These are phyloP conservation scores for Penicillium odoratum DNA, from an alignment of 495 filamentous ascomycete genomes.

Conservation along the genomic window DNA sequence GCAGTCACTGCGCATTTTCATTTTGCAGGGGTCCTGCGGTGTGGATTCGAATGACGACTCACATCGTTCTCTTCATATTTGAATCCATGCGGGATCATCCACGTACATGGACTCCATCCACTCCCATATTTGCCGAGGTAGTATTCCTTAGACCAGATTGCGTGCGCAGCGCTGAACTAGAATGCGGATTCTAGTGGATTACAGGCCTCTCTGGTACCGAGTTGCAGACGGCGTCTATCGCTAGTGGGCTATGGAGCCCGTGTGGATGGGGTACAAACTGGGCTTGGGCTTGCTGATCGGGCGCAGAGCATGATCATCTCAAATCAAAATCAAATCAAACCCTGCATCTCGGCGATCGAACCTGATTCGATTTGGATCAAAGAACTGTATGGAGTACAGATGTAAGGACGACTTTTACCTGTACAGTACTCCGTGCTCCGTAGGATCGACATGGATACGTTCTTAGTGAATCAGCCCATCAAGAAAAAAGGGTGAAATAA, in stretches of 20 bases:
- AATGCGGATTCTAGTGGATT: not conserved
- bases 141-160: not conserved
- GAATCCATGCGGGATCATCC: too few relatives aligned
- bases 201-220: not conserved
- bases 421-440: too few relatives aligned
- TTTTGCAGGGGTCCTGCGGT: constrained; percentile 12
- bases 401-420: too few relatives aligned
- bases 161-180: not conserved
- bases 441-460: constrained; percentile 7
- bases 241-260: constrained; percentile 18
- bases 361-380: not conserved
- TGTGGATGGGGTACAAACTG: constrained; percentile 18
- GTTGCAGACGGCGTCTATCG: constrained; percentile 31
- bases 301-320: not conserved
- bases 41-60: constrained; percentile 13
- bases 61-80: not conserved
- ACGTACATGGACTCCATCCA: too few relatives aligned
- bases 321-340: not conserved
- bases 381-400: not conserved
- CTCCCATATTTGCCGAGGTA: not conserved
- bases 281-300: not conserved
- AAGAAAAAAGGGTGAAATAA: not conserved
- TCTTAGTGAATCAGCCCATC: constrained; percentile 10
- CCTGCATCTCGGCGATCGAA: not conserved
- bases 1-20: constrained; percentile 14